Conservation (phyloP, 139 green algal genomes). For the Micromonas pusilla region DNA sequence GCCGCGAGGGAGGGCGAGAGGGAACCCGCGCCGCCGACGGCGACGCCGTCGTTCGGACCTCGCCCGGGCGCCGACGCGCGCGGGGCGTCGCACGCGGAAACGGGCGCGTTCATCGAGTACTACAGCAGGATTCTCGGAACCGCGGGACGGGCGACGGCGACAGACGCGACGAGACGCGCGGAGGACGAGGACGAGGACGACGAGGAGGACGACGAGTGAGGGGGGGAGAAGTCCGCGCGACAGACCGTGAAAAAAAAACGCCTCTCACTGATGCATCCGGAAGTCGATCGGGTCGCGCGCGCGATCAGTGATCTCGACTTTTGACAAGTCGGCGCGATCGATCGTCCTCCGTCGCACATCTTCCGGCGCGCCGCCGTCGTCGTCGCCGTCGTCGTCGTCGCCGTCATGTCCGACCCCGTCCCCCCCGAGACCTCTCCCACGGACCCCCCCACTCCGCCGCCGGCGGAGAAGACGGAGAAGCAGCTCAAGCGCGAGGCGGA, state of each 20-base stretch:
- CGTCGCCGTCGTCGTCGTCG: neutral
- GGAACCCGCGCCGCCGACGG: no score
- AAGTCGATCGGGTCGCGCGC: no score
- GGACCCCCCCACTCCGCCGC: no score
- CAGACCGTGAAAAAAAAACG: no score
- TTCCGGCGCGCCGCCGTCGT: neutral
- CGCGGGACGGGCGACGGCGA: no score
- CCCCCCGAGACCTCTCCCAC: neutral
- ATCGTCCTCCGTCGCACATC: neutral
- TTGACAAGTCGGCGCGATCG: neutral
- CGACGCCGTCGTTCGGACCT: no score
- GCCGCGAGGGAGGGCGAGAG: no score
- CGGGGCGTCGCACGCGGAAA: neutral
- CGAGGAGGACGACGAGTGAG: no score
- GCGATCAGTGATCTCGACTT: no score
- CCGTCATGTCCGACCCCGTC: neutral
- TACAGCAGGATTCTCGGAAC: neutral
- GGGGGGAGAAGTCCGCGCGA: no score
- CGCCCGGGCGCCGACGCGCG: neutral
- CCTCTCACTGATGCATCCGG: no score
- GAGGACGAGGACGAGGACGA: no score
- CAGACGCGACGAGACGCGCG: neutral
- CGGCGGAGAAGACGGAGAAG: slow-evolving; percentile 6
- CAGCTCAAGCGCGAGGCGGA: slow-evolving; percentile 8
- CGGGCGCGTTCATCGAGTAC: neutral